Base-by-base conservation (phyloP, 495 filamentous ascomycete species). In the Sordaria brevicollis region DNA sequence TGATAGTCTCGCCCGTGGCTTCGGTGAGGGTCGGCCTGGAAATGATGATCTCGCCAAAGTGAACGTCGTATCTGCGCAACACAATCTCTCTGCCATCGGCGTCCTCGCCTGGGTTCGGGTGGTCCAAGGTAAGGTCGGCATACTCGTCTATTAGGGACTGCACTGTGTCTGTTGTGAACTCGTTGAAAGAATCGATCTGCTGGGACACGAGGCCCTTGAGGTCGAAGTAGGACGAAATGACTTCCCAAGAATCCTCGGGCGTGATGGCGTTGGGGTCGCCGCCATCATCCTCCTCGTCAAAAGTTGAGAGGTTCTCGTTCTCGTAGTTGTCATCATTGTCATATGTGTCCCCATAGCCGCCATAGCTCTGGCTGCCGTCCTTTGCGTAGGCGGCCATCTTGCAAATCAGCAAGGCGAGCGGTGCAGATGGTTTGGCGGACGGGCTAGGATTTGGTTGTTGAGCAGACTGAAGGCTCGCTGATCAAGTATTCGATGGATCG, bases 171-270 rank as follows among this genome's bases (percentile, higher is more conserved):
- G 88, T 87, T 65, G 94, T 91, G 76, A 99, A 99, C 76, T 97
- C 93, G 82, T 99, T 92, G 83, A 97, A 99, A 3, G 95, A 99
- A 78, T 98, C 94, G 70, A 98, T 87, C 82, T 99, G 95, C 78
- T 98, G 96, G 4, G 96, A 96, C 11, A 98, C 96, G 25, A 99
- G 87, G 74, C 96, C 94, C 81, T 97, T 97, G 62, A 84, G 83
- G 71, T 97, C 93, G 82, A 99, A 98, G 83, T 97, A 98, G 1
- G 96, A 90, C 34, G 91, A 91, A 77, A 99, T 97, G 75, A 98
- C 96, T 62, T 90, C 90, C 95, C 95, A 99, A 82, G 92, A 96
- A 79, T 98, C 95, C 81, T 98, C 95, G 54, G 94, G 92, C 2
- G 90, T 91, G 78, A 94, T 93, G 39, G 83, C 95, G 78, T 97